Evolutionary conservation across 2,329 filamentous ascomycete species (phyloP).

Genomic region (Metarhizium brunneum): DNA sequence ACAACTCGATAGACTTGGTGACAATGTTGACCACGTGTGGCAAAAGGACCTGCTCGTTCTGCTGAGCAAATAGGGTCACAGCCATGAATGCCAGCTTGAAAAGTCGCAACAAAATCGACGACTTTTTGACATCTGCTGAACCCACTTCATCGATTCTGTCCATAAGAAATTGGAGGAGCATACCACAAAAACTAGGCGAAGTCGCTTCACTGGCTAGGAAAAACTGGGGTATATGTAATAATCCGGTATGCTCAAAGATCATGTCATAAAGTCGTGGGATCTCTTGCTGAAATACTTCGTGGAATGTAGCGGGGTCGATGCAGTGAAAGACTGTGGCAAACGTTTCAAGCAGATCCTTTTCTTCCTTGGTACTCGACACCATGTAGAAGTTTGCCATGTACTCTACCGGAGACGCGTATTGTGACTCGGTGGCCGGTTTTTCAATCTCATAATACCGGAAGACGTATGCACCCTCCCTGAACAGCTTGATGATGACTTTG

Average conservation of each 20-base stretch:
- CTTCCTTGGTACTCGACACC: conserved; percentile 86
- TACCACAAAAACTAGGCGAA: conserved; percentile 92
- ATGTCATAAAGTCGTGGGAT: conserved; percentile 95
- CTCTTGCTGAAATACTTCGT: conserved; percentile 96
- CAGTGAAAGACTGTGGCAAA: conserved; percentile 98
- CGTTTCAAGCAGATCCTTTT: conserved; percentile 93
- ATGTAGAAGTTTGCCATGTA: conserved; percentile 94
- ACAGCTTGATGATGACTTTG: conserved; percentile 90
- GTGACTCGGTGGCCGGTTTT: conserved; percentile 61
- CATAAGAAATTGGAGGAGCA: conserved; percentile 97
- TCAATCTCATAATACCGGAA: conserved; percentile 96
- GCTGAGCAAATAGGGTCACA: conserved; percentile 85
- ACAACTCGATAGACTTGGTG: conserved; percentile 92
- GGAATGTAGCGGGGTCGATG: conserved; percentile 95
- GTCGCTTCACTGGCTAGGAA: conserved; percentile 98
- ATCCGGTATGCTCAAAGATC: conserved; percentile 91
- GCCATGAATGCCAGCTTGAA: conserved; percentile 99
- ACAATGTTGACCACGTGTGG: conserved; percentile 97
- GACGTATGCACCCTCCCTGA: conserved; percentile 90
- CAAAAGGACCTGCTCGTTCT: conserved; percentile 91
- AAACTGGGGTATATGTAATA: conserved; percentile 94
- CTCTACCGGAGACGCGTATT: conserved; percentile 75
- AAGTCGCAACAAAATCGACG: conserved; percentile 81
- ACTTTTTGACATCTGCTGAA: conserved; percentile 82
- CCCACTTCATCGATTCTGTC: conserved; percentile 92